Conservation (phyloP, 1,139 yeast species). For the Hyphopichia buzzinii region DNA sequence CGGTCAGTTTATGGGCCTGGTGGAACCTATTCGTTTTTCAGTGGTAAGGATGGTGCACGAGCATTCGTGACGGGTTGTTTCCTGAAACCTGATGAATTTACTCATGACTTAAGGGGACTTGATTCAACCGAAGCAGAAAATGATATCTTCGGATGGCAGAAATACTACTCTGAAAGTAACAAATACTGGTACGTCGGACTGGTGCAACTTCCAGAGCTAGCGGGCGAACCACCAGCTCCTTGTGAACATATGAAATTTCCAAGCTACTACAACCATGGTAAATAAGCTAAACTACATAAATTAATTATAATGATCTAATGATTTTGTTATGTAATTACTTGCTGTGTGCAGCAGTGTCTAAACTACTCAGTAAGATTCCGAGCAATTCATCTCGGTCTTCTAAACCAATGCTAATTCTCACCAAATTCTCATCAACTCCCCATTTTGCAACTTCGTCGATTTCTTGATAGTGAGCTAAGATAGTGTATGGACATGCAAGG, state of each 20-base stretch:
- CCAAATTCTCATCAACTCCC: constrained; percentile 80
- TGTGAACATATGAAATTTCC: constrained; percentile 40
- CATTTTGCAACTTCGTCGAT: constrained; percentile 77
- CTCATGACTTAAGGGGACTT: constrained; percentile 69
- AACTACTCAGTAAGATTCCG: constrained; percentile 54
- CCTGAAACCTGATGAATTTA: constrained; percentile 51
- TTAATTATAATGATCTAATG: background rate
- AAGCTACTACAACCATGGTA: constrained; percentile 11
- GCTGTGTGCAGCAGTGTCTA: constrained; percentile 48
- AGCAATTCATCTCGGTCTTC: constrained; percentile 59
- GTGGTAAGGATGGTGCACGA: constrained; percentile 71
- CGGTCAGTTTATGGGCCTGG: constrained; percentile 60
- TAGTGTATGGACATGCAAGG: constrained; percentile 85
- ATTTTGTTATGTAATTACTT: background rate
- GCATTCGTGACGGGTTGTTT: constrained; percentile 81
- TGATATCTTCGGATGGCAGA: constrained; percentile 49
- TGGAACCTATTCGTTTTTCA: constrained; percentile 59
- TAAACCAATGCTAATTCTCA: constrained; percentile 83
- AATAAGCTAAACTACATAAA: background rate
- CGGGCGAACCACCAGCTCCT: constrained; percentile 36
- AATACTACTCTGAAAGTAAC: constrained; percentile 43
- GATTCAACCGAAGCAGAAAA: constrained; percentile 28
- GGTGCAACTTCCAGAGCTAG: constrained; percentile 40
- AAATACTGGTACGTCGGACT: constrained; percentile 67
- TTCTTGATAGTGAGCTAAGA: constrained; percentile 85